Conservation (phyloP, 768 basidiomycete species). For the Leccinum arenicola region DNA sequence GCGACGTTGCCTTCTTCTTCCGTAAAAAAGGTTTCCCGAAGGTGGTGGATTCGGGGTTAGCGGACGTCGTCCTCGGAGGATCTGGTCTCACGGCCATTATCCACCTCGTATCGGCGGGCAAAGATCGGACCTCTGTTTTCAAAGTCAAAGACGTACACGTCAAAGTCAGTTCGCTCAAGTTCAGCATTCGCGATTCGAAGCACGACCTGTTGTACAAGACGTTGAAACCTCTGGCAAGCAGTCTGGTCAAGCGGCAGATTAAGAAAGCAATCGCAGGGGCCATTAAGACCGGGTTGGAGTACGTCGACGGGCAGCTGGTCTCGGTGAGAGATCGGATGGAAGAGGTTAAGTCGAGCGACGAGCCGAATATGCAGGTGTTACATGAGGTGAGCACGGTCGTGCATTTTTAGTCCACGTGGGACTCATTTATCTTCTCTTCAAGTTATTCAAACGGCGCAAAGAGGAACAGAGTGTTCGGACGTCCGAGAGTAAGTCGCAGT, state of each 20-base stretch:
- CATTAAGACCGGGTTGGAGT: slow-evolving; percentile 78
- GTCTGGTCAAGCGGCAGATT: slow-evolving; percentile 74
- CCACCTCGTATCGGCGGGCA: slow-evolving; percentile 56
- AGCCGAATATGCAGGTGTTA: slow-evolving; percentile 47
- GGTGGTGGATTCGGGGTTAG: slow-evolving; percentile 77
- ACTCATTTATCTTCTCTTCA: slow-evolving; percentile 3
- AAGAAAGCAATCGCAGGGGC: slow-evolving; percentile 60
- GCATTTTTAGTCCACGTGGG: not conserved
- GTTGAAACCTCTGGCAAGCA: slow-evolving; percentile 72
- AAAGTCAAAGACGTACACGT: slow-evolving; percentile 68
- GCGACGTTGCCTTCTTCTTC: slow-evolving; percentile 91
- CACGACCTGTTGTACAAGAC: slow-evolving; percentile 89
- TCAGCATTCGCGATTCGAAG: slow-evolving; percentile 87
- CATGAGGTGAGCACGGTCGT: slow-evolving; percentile 44
- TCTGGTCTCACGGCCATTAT: slow-evolving; percentile 71
- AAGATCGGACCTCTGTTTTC: slow-evolving; percentile 70
- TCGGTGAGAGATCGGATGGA: slow-evolving; percentile 80
- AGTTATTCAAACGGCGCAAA: slow-evolving; percentile 63
- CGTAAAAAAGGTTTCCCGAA: slow-evolving; percentile 84
- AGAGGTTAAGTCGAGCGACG: slow-evolving; percentile 50
- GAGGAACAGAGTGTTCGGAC: slow-evolving; percentile 37
- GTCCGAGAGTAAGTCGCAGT: slow-evolving; percentile 56
- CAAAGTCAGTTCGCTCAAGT: slow-evolving; percentile 85
- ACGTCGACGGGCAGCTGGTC: slow-evolving; percentile 86
- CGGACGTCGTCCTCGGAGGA: slow-evolving; percentile 84